A percentile compares a stretch with the other conserved stretches of the same genome.
Conservation (phyloP, 2,329 filamentous ascomycete species). For the Ascochyta rabiei region DNA sequence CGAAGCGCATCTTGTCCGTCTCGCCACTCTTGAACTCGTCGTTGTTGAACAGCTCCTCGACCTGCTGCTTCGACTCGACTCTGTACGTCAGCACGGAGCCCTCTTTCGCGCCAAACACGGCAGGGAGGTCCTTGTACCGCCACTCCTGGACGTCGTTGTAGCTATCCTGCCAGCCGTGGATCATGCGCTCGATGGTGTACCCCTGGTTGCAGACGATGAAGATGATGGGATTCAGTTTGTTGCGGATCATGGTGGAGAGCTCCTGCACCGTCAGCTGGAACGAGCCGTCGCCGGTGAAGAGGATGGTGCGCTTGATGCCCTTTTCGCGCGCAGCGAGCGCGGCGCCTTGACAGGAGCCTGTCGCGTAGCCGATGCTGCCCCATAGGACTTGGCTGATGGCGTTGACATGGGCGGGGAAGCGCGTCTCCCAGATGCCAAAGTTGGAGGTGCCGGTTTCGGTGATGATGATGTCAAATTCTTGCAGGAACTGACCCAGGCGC, state of each 20-base stretch:
- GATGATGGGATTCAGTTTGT: slow-evolving; percentile 76
- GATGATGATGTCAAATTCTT: slow-evolving; percentile 75
- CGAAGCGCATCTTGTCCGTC: slow-evolving; percentile 66
- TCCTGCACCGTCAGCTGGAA: slow-evolving; percentile 87
- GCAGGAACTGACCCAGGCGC: slow-evolving; percentile 73
- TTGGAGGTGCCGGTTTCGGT: slow-evolving; percentile 89
- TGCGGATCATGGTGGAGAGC: slow-evolving; percentile 80
- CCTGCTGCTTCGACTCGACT: slow-evolving; percentile 71
- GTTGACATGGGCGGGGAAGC: slow-evolving; percentile 77
- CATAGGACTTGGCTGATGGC: slow-evolving; percentile 80
- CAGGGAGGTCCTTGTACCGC: slow-evolving; percentile 72
- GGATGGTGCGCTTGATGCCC: slow-evolving; percentile 68
- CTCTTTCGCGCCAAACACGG: slow-evolving; percentile 68
- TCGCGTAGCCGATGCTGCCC: slow-evolving; percentile 70
- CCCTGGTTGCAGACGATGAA: slow-evolving; percentile 89
- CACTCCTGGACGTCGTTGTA: slow-evolving; percentile 85
- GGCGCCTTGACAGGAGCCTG: slow-evolving; percentile 69
- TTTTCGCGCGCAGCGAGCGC: slow-evolving; percentile 75
- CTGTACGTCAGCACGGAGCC: slow-evolving; percentile 67
- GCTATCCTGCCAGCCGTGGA: slow-evolving; percentile 77
- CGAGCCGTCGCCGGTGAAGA: slow-evolving; percentile 89
- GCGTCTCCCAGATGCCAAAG: slow-evolving; percentile 86
- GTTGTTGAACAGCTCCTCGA: slow-evolving; percentile 69
- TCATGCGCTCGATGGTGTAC: slow-evolving; percentile 87
- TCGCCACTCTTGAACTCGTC: slow-evolving; percentile 60